These are phyloP conservation scores for Neurospora sp. DNA, from an alignment of 495 filamentous ascomycete genomes.

Conservation along the genomic window DNA sequence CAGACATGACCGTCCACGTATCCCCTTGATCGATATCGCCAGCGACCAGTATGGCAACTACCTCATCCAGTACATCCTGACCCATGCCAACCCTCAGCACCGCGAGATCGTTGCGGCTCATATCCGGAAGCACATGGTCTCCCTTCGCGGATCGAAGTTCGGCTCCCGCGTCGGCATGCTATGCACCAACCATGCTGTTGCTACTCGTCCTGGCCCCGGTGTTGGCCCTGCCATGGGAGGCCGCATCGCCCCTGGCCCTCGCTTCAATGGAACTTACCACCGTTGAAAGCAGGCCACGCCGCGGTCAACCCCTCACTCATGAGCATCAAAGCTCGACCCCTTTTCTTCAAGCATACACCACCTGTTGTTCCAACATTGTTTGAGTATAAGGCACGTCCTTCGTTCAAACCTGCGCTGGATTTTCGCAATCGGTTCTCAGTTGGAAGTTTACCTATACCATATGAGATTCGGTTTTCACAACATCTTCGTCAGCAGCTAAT, in stretches of 20 bases:
- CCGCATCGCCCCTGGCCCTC: constrained; percentile 44
- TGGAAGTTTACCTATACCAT: constrained; percentile 22
- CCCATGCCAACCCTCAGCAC: constrained; percentile 73
- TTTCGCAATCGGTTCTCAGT: constrained; percentile 23
- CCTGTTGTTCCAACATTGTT: constrained; percentile 16
- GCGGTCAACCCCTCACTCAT: neutral
- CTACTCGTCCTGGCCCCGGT: constrained; percentile 76
- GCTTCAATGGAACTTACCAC: constrained; percentile 43
- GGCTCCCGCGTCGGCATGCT: constrained; percentile 97
- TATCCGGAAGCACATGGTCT: constrained; percentile 99
- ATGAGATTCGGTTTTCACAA: constrained; percentile 28
- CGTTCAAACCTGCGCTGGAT: constrained; percentile 14
- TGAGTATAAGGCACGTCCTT: constrained; percentile 8
- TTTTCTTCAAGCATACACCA: neutral
- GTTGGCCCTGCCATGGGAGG: constrained; percentile 48
- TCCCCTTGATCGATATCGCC: constrained; percentile 95
- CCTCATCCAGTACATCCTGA: constrained; percentile 91
- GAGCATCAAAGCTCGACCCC: constrained; percentile 3
- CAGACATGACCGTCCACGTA: constrained; percentile 81
- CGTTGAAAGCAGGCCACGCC: constrained; percentile 5
- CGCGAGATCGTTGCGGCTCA: constrained; percentile 88
- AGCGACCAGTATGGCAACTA: constrained; percentile 99
- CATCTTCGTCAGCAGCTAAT: constrained; percentile 47
- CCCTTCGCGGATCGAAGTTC: constrained; percentile 94
- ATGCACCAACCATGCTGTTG: constrained; percentile 84